Base-by-base conservation (phyloP, 768 basidiomycete genomes). In the Suillus lakei region DNA sequence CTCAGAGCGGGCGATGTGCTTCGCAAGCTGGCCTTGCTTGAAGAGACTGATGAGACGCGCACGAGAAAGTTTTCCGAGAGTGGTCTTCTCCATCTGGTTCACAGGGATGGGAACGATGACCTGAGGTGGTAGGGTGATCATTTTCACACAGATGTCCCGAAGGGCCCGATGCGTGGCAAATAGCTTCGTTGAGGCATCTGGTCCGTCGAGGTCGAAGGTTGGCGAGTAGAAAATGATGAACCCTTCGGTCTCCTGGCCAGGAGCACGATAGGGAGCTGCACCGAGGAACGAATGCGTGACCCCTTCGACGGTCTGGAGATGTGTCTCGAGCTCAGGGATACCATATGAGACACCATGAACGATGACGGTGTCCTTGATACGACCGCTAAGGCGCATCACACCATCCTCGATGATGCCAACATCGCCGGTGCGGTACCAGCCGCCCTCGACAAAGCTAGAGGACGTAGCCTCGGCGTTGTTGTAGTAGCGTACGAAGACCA, bases 361-460 rank as follows among this genome's bases (percentile, higher is more conserved):
- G 56, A 79, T 80, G 64, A 81, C 70, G 41, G 72, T 75, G 55
- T 80, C 78, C 66, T 81, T 81, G 66, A 80, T 78, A 55, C 80
- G 73, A 3, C 80, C 78, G 55, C 78, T 71, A 30, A 82, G 69
- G 51, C 73, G 74, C 62, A 84, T 72, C 61, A 71, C 73, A 7
- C 77, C 75, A 8, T 73, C 70, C 44, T 73, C 66, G 13, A 84
- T 70, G 39, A 76, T 70, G 3, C 82, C 85, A 8, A 84, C 73
- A 67, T 89, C 88, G 1, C 88, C 88, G n/a, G 87, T 88, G 67
- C 81, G 83, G 74, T 85, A 85, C 87, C 87, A 89, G 7, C 84
- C 79, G n/a, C 82, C 84, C 10, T 73, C 66, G 0, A 80, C 78
- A 66, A 89, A 84, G 36, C 83, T 80, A 39, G 81, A 78, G 10